phyloP scores from a whole-genome alignment of 331 rosid species.

The Quercus tomentella region DNA sequence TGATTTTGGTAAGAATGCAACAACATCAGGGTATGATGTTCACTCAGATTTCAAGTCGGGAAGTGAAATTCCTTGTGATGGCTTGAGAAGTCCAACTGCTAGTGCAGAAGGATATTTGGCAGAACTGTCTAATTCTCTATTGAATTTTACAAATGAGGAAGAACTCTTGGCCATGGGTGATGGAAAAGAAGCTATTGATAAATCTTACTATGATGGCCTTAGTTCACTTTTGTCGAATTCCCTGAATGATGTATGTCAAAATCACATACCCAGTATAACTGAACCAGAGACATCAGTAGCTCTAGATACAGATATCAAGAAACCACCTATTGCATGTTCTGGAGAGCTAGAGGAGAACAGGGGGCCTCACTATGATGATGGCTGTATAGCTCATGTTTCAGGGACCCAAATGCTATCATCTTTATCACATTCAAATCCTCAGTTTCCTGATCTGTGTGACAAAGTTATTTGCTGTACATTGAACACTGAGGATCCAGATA shows the following conservation, averaged over 20 bases:
- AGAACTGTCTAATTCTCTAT: conserved; percentile 76
- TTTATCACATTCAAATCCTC: conserved; percentile 37
- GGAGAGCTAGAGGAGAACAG: conserved; percentile 36
- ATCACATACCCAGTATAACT: conserved; percentile 27
- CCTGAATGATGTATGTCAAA: conserved; percentile 45
- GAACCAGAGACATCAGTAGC: conserved; percentile 34
- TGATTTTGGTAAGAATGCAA: conserved; percentile 21
- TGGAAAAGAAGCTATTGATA: conserved; percentile 67
- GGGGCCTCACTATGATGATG: conserved; percentile 30
- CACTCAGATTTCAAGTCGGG: conserved; percentile 23
- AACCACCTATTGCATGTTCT: conserved; percentile 33
- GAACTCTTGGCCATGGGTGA: conserved; percentile 65
- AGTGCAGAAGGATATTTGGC: conserved; percentile 61
- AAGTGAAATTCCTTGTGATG: conserved; percentile 32
- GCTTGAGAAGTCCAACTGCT: conserved; percentile 39
- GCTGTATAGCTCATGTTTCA: conserved; percentile 28
- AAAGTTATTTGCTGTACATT: conserved; percentile 51
- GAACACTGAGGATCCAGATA: conserved; percentile 71
- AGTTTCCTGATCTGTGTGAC: conserved; percentile 39
- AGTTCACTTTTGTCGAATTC: conserved; percentile 72
- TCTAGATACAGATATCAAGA: conserved; percentile 25
- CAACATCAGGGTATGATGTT: conserved; percentile 22
- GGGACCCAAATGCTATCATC: conserved; percentile 42
- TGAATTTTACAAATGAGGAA: conserved; percentile 78
- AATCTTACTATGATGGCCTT: conserved; percentile 76